Conservation (phyloP, 2,329 filamentous ascomycete species). For the Fusarium falciforme region DNA sequence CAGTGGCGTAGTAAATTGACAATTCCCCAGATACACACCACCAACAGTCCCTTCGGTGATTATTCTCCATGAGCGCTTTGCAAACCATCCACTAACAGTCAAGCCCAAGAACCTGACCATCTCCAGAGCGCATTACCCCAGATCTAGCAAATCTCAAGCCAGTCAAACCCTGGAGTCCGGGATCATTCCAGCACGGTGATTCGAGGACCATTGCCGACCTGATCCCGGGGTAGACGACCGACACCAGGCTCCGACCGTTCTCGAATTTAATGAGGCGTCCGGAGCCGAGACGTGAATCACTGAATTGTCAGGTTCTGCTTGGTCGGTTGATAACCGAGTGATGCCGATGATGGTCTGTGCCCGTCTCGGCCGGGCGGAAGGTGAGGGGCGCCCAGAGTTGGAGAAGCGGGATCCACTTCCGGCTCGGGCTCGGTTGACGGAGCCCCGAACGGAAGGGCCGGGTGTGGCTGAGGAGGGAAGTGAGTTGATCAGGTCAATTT, state of each 20-base stretch:
- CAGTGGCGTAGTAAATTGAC: neutral
- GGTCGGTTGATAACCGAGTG: slow-evolving; percentile 38
- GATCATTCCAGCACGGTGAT: slow-evolving; percentile 20
- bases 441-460: slow-evolving; percentile 25
- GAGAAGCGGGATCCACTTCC: slow-evolving; percentile 29
- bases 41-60: neutral
- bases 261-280: neutral
- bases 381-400: slow-evolving; percentile 11
- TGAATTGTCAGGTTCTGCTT: neutral
- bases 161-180: neutral
- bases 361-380: slow-evolving; percentile 43
- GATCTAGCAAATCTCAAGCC: slow-evolving; percentile 10
- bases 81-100: neutral
- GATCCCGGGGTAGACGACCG: slow-evolving; percentile 33
- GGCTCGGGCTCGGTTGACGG: slow-evolving; percentile 26
- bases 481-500: neutral
- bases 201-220: slow-evolving; percentile 34
- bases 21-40: neutral
- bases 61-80: neutral
- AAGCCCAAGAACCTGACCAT: neutral
- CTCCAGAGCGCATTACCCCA: slow-evolving; percentile 12
- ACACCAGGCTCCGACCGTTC: slow-evolving; percentile 1
- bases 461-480: slow-evolving; percentile 21
- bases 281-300: neutral
- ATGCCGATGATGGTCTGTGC: slow-evolving; percentile 45